Evolutionary conservation across 192 early-diverging fungal species (phyloP), one percentile per base, ranked within the genome.

Genomic region (Mortierella antarctica): DNA sequence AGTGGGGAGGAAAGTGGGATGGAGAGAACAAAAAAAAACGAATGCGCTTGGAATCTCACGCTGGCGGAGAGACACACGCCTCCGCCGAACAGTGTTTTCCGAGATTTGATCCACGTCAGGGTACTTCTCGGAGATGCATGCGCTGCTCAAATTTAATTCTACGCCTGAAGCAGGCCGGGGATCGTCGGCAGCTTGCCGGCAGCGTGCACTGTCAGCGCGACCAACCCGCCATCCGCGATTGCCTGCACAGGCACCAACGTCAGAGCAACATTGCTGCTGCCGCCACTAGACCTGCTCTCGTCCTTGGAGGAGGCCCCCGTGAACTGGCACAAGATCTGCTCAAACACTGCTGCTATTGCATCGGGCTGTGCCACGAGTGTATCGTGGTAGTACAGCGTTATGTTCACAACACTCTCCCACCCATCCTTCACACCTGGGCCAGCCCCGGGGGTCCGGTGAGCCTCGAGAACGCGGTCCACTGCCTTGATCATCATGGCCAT

Each of bases 351-450:
- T 5, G n/a, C 51, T 0, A 78, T 21, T 0, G 54, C 6, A 5
- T 65, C 55, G 21, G 51, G 41, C 17, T 67, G 12, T 21, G 49
- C 48, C 21, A 55, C 12, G 6, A 79, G 20, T 6, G 50, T 48
- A 7, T 79, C 76, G 55, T 62, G 57, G 53, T 79, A 79, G 42
- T 71, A 79, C 17, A 79, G 42, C 2, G 76, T 67, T 51, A 79
- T 46, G 11, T 14, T 64, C 17, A 79, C 76, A 21, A 79, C 76
- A 47, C 71, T 58, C 39, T 18, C n/a, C 76, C 76, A 79, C 12
- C 63, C 51, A 41, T 41, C 40, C 21, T 65, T 46, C n/a, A 79
- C 46, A 4, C 76, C 69, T 18, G 76, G 76, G 18, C 76, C 76
- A 44, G 39, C 46, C 7, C 31, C 44, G 31, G 57, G 63, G 6